Conservation (phyloP, 2,329 filamentous ascomycete genomes). For the Cladophialophora carrionii region DNA sequence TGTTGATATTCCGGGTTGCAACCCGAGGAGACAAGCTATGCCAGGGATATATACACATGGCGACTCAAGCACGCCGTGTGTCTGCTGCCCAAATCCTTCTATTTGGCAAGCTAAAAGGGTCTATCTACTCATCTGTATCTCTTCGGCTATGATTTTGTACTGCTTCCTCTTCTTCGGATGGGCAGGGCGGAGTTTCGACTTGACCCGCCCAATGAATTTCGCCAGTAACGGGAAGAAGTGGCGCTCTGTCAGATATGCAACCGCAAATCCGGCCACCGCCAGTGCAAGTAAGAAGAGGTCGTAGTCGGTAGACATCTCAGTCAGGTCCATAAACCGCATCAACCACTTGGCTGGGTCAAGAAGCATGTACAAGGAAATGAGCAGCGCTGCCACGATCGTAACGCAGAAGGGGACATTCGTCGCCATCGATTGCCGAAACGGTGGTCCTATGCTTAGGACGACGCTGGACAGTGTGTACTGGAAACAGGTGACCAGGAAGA, state of each 20-base stretch:
- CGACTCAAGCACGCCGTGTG: background rate
- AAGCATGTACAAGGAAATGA: conserved; percentile 78
- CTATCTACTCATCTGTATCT: conserved; percentile 51
- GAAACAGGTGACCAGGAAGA: conserved; percentile 90
- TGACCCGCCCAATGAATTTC: conserved; percentile 65
- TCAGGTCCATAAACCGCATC: conserved; percentile 79
- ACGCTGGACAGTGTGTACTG: conserved; percentile 92
- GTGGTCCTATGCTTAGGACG: conserved; percentile 85
- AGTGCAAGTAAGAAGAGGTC: conserved; percentile 71
- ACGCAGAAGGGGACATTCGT: conserved; percentile 85
- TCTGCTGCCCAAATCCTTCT: background rate
- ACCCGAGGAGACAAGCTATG: background rate
- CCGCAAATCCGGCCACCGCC: conserved; percentile 68
- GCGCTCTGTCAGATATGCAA: conserved; percentile 73
- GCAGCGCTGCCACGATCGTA: conserved; percentile 70
- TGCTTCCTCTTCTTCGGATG: conserved; percentile 77
- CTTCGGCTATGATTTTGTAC: conserved; percentile 80
- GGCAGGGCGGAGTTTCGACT: conserved; percentile 59
- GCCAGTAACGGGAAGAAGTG: conserved; percentile 71
- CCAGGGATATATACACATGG: background rate
- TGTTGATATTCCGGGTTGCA: background rate
- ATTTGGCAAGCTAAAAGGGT: conserved; percentile 24
- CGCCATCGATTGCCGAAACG: conserved; percentile 79
- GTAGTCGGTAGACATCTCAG: conserved; percentile 72
- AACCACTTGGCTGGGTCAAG: conserved; percentile 72